These are phyloP conservation scores for Daphne laureola DNA, from an alignment of 441 rosid genomes.

Conservation along the genomic window DNA sequence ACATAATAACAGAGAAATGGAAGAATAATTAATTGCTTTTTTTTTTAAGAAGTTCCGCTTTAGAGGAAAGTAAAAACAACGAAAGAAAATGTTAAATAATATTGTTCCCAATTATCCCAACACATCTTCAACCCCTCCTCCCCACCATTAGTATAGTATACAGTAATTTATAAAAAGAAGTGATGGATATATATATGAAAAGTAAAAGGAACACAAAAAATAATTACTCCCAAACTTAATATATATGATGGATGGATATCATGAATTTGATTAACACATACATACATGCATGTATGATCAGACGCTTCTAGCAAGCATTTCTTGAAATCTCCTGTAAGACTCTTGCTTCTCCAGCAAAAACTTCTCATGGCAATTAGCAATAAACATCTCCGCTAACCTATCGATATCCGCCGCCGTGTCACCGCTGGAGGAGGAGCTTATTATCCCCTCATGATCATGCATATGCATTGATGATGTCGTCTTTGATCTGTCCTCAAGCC, in stretches of 20 bases:
- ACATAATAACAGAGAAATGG: too few relatives aligned
- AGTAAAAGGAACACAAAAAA: slow-evolving; percentile 12
- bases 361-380: slow-evolving; percentile 70
- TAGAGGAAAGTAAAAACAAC: not conserved
- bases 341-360: slow-evolving; percentile 88
- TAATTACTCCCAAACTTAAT: too few relatives aligned
- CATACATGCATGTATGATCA: too few relatives aligned
- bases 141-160: slow-evolving; percentile 15
- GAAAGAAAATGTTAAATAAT: slow-evolving; percentile 2
- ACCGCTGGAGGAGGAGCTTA: too few relatives aligned
- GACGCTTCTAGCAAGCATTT: slow-evolving; percentile 61
- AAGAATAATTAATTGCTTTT: too few relatives aligned
- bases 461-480: slow-evolving; percentile 8
- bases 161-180: slow-evolving; percentile 15
- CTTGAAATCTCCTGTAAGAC: slow-evolving; percentile 79
- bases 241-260: too few relatives aligned
- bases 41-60: slow-evolving; percentile 2
- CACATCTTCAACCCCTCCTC: slow-evolving; percentile 19
- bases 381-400: slow-evolving; percentile 69
- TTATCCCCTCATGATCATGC: not conserved
- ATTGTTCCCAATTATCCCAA: not conserved
- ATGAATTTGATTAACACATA: too few relatives aligned
- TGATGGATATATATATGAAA: slow-evolving; percentile 11
- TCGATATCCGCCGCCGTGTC: slow-evolving; percentile 47
- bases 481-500: slow-evolving; percentile 59